A percentile compares a stretch with the other conserved stretches of the same genome.
Evolutionary conservation across 306 rosid species (phyloP).

Genomic region (Cucurbita argyrosperma): DNA sequence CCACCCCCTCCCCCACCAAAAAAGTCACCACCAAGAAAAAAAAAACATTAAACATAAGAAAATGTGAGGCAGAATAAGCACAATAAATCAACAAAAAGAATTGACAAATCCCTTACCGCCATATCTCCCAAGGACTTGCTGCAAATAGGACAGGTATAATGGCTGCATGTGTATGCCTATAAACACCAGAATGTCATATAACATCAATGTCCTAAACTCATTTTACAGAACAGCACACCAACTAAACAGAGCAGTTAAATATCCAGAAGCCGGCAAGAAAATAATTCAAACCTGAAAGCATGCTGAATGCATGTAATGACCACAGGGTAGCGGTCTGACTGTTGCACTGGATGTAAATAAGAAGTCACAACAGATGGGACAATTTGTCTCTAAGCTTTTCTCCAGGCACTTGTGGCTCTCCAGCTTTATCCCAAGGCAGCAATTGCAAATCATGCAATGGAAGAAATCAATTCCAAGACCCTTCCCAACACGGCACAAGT

Average conservation of each 20-base stretch:
- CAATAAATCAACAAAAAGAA: neutral
- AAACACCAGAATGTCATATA: conserved; percentile 9
- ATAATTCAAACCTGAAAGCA: conserved; percentile 77
- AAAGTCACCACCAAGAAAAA: neutral
- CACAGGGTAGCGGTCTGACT: conserved; percentile 89
- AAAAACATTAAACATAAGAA: neutral
- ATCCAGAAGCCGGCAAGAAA: neutral
- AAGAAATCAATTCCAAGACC: conserved; percentile 92
- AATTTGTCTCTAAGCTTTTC: conserved; percentile 87
- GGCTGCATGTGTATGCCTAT: conserved; percentile 93
- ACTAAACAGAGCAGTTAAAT: neutral
- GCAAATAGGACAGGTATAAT: conserved; percentile 97
- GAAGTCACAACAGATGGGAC: conserved; percentile 96
- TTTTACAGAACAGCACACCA: neutral
- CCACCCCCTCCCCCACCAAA: too few relatives aligned
- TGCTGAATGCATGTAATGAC: conserved; percentile 99
- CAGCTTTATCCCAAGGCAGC: conserved; percentile 84
- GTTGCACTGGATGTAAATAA: conserved; percentile 93
- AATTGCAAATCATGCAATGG: conserved; percentile 97
- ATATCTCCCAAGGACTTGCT: conserved; percentile 98
- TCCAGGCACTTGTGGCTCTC: conserved; percentile 84
- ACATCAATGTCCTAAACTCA: neutral
- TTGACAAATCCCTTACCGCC: conserved; percentile 56
- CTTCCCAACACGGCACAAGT: conserved; percentile 88
- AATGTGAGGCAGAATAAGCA: neutral